These are phyloP conservation scores for Pseudozyma hubeiensis DNA, from an alignment of 1,284 basidiomycete species.

Conservation along the genomic window DNA sequence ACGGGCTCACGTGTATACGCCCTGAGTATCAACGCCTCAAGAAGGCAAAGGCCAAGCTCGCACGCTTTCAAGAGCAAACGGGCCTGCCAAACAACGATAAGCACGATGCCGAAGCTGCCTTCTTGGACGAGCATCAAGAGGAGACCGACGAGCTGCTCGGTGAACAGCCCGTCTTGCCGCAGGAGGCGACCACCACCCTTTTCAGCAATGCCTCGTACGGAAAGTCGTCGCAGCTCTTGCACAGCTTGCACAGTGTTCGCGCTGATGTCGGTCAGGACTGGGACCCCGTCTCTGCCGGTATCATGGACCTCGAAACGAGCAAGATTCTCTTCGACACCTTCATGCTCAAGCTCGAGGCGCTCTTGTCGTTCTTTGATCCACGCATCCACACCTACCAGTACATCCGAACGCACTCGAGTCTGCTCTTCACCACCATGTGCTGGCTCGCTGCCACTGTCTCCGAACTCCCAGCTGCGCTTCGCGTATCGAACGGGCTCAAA, in stretches of 20 bases:
- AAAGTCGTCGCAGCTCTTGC: conserved; percentile 33
- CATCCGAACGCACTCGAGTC: conserved; percentile 34
- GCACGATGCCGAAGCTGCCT: conserved; percentile 1
- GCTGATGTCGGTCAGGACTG: conserved; percentile 29
- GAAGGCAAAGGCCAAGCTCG: conserved; percentile 40
- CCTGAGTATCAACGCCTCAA: conserved; percentile 46
- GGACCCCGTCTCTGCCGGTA: conserved; percentile 33
- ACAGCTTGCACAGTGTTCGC: conserved; percentile 33
- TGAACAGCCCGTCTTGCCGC: conserved; percentile 10
- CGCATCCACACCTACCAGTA: conserved; percentile 41
- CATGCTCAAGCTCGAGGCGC: conserved; percentile 36
- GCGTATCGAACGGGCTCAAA: conserved; percentile 32
- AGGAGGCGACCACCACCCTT: conserved; percentile 31
- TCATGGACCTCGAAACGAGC: conserved; percentile 33
- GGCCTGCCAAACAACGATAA: conserved; percentile 10
- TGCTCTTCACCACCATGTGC: conserved; percentile 47
- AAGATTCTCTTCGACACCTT: conserved; percentile 37
- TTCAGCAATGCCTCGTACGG: conserved; percentile 40
- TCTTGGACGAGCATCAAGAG: neutral
- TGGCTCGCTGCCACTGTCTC: conserved; percentile 40
- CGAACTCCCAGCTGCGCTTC: conserved; percentile 23
- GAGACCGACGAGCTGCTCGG: conserved; percentile 1
- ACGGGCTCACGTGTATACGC: conserved; percentile 38
- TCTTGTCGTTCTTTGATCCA: conserved; percentile 45
- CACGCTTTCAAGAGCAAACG: conserved; percentile 25